Conservation (phyloP, 148 eudicot species). For the Limonium bicolor region DNA sequence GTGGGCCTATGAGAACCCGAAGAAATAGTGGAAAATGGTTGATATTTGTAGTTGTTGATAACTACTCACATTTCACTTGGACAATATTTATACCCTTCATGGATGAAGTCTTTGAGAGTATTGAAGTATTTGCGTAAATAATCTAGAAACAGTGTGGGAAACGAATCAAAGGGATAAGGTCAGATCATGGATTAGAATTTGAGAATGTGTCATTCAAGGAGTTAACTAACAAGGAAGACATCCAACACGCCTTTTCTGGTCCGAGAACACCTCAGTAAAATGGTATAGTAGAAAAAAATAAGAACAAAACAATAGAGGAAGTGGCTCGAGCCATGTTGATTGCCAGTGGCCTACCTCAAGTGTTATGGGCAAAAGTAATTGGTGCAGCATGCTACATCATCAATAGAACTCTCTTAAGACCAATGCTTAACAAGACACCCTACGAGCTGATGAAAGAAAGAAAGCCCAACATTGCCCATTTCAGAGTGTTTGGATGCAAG, state of each 20-base stretch:
- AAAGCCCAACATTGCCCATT: constrained; percentile 1
- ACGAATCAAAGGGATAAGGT: no score
- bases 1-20: neutral
- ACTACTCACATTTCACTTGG: neutral
- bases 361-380: neutral
- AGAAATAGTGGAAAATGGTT: neutral
- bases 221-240: neutral
- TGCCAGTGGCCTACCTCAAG: neutral
- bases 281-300: no score
- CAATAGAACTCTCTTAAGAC: neutral
- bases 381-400: neutral
- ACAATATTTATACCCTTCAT: no score
- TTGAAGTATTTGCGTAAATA: neutral
- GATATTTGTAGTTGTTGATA: neutral
- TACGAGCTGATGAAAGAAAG: neutral
- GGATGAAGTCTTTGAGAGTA: neutral
- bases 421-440: neutral
- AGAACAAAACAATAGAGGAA: neutral
- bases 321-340: neutral
- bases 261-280: no score
- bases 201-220: neutral
- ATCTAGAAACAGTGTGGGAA: neutral
- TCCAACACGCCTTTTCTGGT: no score
- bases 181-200: neutral
- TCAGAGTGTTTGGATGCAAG: neutral